phyloP scores from a whole-genome alignment of 2,329 filamentous ascomycete species.

The Botrytis hyacinthi region DNA sequence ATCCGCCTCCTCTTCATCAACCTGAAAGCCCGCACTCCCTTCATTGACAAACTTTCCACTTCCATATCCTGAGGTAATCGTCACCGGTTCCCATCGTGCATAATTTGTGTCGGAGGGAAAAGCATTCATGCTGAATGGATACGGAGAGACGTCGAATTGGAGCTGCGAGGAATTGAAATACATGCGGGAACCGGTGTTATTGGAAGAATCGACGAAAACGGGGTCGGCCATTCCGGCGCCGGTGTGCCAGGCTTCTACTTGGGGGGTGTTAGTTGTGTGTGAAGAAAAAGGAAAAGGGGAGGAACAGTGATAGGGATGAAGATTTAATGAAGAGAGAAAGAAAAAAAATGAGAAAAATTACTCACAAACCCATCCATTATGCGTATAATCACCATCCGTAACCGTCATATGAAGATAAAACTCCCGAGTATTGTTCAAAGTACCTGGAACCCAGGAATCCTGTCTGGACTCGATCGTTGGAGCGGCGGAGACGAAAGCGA shows the following conservation, averaged over 20 bases:
- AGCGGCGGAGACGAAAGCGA: slow-evolving; percentile 23
- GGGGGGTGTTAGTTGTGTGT: slow-evolving; percentile 10
- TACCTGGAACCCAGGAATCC: slow-evolving; percentile 25
- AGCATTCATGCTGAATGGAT: slow-evolving; percentile 26
- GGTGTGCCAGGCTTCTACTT: slow-evolving; percentile 32
- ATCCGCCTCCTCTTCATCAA: slow-evolving; percentile 25
- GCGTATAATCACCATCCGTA: slow-evolving; percentile 19
- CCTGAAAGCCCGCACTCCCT: slow-evolving; percentile 23
- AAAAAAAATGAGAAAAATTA: neutral
- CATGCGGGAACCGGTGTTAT: slow-evolving; percentile 19
- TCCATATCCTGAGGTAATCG: slow-evolving; percentile 25
- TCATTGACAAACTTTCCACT: slow-evolving; percentile 22
- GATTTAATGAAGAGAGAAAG: too few relatives aligned
- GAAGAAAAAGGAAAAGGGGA: too few relatives aligned
- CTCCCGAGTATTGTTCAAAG: slow-evolving; percentile 32
- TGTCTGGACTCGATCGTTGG: slow-evolving; percentile 20
- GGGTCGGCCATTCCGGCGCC: slow-evolving; percentile 31
- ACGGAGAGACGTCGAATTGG: slow-evolving; percentile 29
- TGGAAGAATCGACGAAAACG: slow-evolving; percentile 23
- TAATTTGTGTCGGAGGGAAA: slow-evolving; percentile 31
- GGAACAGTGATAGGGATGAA: too few relatives aligned
- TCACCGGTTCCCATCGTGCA: slow-evolving; percentile 27
- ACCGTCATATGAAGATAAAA: slow-evolving; percentile 30
- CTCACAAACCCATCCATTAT: slow-evolving; percentile 28
- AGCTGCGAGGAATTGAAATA: slow-evolving; percentile 31